Percentiles rank a stretch among this genome's conserved stretches.
These are phyloP conservation scores for Botrytis tulipae DNA, from an alignment of 2,329 filamentous ascomycete genomes.

Conservation along the genomic window DNA sequence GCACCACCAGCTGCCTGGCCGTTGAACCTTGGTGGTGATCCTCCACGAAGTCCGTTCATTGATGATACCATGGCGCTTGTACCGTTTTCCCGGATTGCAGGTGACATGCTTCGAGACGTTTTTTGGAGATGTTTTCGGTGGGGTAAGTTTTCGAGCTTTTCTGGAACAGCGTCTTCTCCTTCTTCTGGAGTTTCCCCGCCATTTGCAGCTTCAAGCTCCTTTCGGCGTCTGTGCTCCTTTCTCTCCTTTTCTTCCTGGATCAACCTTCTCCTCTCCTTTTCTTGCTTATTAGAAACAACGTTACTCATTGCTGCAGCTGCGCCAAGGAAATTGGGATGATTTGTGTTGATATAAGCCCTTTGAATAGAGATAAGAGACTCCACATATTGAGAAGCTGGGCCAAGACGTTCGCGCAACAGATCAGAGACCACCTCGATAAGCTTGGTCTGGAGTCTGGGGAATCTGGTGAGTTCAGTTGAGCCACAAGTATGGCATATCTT, in stretches of 20 bases:
- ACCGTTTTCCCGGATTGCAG: constrained; percentile 70
- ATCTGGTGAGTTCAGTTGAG: constrained; percentile 87
- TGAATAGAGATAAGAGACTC: constrained; percentile 97
- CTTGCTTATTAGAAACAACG: constrained; percentile 91
- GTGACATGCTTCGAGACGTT: constrained; percentile 78
- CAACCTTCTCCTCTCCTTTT: constrained; percentile 79
- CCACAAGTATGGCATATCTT: constrained; percentile 99
- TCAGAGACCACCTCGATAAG: constrained; percentile 98
- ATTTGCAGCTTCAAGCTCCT: constrained; percentile 74
- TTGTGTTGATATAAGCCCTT: constrained; percentile 98
- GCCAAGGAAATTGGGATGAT: constrained; percentile 97
- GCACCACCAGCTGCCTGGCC: constrained; percentile 60
- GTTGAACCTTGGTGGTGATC: constrained; percentile 62
- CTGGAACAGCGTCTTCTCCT: constrained; percentile 46
- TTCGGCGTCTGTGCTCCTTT: constrained; percentile 76
- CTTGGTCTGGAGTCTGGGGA: constrained; percentile 90
- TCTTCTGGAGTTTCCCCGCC: constrained; percentile 67
- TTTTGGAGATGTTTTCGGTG: constrained; percentile 52
- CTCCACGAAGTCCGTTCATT: constrained; percentile 63
- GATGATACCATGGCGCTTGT: constrained; percentile 58
- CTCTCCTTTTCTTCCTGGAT: constrained; percentile 83
- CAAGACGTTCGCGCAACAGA: constrained; percentile 84
- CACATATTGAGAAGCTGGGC: constrained; percentile 85
- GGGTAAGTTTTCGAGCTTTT: constrained; percentile 56
- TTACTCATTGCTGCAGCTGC: constrained; percentile 97